Percentiles rank a stretch among this genome's conserved stretches.
phyloP scores from a whole-genome alignment of 352 stramenopile genomes.

The Achlya hypogyna region DNA sequence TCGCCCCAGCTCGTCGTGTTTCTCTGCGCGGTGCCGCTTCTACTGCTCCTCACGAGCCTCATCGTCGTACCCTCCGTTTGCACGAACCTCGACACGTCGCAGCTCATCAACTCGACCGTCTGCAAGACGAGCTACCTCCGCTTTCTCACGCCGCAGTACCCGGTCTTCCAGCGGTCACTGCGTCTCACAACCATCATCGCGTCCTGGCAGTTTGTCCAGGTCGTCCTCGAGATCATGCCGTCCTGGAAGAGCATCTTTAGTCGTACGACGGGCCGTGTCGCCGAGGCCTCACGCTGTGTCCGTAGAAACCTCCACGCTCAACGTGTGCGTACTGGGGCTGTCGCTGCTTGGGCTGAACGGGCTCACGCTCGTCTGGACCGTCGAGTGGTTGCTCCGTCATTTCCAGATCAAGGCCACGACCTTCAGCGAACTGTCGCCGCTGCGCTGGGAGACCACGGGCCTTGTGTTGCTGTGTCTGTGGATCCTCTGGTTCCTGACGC shows the following conservation, averaged over 20 bases:
- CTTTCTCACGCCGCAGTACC: slow-evolving; percentile 70
- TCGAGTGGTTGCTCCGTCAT: slow-evolving; percentile 72
- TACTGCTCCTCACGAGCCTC: slow-evolving; percentile 51
- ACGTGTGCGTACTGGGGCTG: slow-evolving; percentile 48
- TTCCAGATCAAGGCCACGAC: slow-evolving; percentile 58
- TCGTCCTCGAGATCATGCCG: slow-evolving; percentile 73
- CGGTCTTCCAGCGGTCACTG: slow-evolving; percentile 73
- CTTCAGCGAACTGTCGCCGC: slow-evolving; percentile 47
- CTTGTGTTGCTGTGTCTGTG: slow-evolving; percentile 65
- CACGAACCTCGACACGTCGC: slow-evolving; percentile 15
- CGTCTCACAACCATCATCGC: slow-evolving; percentile 70
- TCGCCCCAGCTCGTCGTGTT: slow-evolving; percentile 70
- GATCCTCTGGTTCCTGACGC: slow-evolving; percentile 75
- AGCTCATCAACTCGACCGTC: slow-evolving; percentile 24
- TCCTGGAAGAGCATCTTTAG: slow-evolving; percentile 30
- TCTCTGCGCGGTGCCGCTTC: slow-evolving; percentile 55
- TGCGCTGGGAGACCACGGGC: slow-evolving; percentile 75
- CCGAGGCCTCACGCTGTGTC: too few species aligned
- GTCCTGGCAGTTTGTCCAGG: slow-evolving; percentile 78
- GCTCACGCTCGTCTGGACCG: slow-evolving; percentile 47
- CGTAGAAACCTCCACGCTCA: slow-evolving; percentile 20
- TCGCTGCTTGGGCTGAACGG: slow-evolving; percentile 56
- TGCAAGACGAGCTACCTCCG: slow-evolving; percentile 81
- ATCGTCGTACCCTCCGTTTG: slow-evolving; percentile 57
- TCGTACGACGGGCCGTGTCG: background rate